A percentile compares a stretch with the other conserved stretches of the same genome.
These are phyloP conservation scores for Periglandula ipomoeae DNA, from an alignment of 2,329 filamentous ascomycete genomes.

Conservation along the genomic window DNA sequence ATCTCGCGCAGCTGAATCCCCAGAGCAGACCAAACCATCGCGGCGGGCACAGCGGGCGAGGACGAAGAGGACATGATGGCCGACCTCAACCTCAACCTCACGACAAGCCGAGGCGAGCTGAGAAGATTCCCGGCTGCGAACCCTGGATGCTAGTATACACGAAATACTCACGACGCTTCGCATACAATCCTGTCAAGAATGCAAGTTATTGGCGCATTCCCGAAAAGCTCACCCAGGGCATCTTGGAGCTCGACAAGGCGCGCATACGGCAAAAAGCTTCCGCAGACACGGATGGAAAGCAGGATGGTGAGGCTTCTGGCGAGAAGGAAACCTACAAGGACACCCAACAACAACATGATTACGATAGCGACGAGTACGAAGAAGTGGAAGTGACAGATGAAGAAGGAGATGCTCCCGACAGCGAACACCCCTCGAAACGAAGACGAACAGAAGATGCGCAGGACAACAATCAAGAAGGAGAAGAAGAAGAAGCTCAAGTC, in stretches of 20 bases:
- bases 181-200: conserved; percentile 78
- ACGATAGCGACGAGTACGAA: conserved; percentile 65
- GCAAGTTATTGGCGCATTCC: conserved; percentile 95
- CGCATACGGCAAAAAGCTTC: conserved; percentile 51
- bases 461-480: conserved; percentile 35
- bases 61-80: conserved; percentile 38
- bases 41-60: conserved; percentile 26
- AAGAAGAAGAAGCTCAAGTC: conserved; percentile 24
- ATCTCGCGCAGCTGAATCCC: conserved; percentile 44
- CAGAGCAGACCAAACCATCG: conserved; percentile 27
- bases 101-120: conserved; percentile 75
- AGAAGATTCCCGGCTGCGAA: conserved; percentile 68
- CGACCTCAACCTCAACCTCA: conserved; percentile 57
- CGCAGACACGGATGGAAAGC: conserved; percentile 12
- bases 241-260: conserved; percentile 63
- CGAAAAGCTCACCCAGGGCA: conserved; percentile 71
- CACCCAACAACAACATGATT: conserved; percentile 22
- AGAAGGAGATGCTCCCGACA: conserved; percentile 32
- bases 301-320: background rate
- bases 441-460: conserved; percentile 46
- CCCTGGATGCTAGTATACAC: conserved; percentile 93
- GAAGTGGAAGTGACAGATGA: conserved; percentile 54
- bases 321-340: conserved; percentile 12
- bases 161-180: conserved; percentile 80
- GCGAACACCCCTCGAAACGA: conserved; percentile 50